Evolutionary conservation across 208 protist genomes (phyloP).

Genomic region (Acanthamoeba royreba): DNA sequence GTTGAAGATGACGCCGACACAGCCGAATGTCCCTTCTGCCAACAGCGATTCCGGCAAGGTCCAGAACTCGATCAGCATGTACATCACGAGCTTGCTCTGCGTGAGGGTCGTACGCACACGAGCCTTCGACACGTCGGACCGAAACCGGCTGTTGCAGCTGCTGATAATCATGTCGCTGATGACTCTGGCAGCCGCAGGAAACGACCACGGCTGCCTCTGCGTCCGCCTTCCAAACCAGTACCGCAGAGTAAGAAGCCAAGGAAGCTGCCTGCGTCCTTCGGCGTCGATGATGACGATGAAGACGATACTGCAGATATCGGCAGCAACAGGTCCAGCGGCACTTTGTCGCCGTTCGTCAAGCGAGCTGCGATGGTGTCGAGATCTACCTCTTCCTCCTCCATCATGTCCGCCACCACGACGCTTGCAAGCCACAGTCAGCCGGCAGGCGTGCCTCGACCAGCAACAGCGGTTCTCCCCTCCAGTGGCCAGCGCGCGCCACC

Average conservation of each 20-base stretch:
- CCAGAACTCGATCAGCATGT: neutral
- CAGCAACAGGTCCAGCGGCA: neutral
- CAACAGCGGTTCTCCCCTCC: neutral
- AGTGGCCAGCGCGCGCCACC: no score
- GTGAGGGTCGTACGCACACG: neutral
- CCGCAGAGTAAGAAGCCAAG: neutral
- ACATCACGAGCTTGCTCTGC: neutral
- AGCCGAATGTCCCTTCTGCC: conserved; percentile 21
- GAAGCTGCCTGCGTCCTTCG: neutral
- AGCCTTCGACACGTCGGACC: no score
- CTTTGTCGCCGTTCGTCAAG: neutral
- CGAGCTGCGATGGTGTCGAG: no score
- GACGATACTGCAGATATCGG: no score
- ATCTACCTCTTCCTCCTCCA: no score
- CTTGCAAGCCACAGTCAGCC: no score
- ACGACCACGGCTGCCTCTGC: neutral
- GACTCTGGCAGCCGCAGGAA: neutral
- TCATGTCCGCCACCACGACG: no score
- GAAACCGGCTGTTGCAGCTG: no score
- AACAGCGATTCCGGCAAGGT: neutral
- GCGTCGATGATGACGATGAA: neutral
- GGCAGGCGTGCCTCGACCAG: neutral
- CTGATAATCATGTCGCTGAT: no score
- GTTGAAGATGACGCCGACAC: neutral
- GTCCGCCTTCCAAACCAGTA: neutral